Base-by-base conservation (phyloP, 495 filamentous ascomycete species). In the Hypoxylon trugodes region DNA sequence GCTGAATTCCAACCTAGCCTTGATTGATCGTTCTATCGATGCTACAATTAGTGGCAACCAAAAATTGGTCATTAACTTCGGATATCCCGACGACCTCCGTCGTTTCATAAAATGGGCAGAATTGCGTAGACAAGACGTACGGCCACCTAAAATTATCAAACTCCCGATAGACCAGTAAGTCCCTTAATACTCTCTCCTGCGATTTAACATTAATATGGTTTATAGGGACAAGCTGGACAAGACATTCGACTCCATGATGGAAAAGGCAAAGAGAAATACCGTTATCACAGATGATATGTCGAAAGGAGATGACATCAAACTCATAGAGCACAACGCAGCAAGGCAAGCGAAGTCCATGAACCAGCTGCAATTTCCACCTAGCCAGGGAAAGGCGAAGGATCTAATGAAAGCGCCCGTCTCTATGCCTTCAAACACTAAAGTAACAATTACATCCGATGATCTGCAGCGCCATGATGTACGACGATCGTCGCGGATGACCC, bases 41-140 rank as follows among this genome's bases (percentile, higher is more conserved):
- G 21, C 55, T 16, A 3, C 25, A 6, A 68, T 35, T 15, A 49
- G 61, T 37, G 58, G 32, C 6, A 32, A 49, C 10, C 15, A 35
- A 9, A 68, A 47, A 41, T 37, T 73, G 16, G 16, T 59, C 10
- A 40, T 70, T 12, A 64, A 73, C 24, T 73, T 73, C 22, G 30
- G 9, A 21, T 54, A 38, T 35, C 19, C 6, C 7, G 13, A 60
- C 25, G 61, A 66, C 3, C 24, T 66, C 12, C 12, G 15, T 6
- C 38, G 32, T 26, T 70, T 73, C 41, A 40, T 45, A 10, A 8
- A 48, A 16, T 73, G 70, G 70, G 55, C 57, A 19, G 30, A 10
- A 35, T 28, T 52, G 38, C 7, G 38, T 1, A 35, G 19, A 33
- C 13, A n/a, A 30, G 24, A 36, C 21, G 22, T 19, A 2, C 1